Evolutionary conservation across 495 filamentous ascomycete genomes (phyloP), one percentile per base, ranked within the genome.

Genomic region (Hyaloscypha hepaticicola): DNA sequence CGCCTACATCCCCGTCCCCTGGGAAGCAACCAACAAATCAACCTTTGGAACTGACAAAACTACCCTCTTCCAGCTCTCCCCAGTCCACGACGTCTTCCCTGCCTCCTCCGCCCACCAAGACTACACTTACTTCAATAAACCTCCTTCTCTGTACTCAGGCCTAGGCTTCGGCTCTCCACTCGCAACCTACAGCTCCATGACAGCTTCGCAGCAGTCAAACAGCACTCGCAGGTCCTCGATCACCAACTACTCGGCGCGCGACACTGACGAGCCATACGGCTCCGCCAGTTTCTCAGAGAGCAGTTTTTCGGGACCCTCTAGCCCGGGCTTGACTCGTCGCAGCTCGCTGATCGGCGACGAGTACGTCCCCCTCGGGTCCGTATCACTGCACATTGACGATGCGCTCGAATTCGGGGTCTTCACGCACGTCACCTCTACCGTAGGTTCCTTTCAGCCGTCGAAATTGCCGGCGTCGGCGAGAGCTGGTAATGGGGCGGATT

Each of bases 191-290:
- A 58, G 56, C 56, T n/a, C 56, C 29, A 58, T 58, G 56, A 58
- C 56, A 21, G 56, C 56, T 22, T 58, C 56, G 8, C 56, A 58
- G 14, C 56, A 45, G n/a, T 58, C 56, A 2, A 58, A 38, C 56
- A 38, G 56, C 29, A 57, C 55, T 11, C 56, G 56, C 29, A 29
- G 56, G 12, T 58, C 56, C 29, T 58, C 56, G 14, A 16, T 58
- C 21, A 58, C 56, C 56, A 38, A 25, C 29, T 58, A 58, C 56
- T 58, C 56, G 22, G 56, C 56, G 21, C 28, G 56, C 12, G 56
- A 58, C 56, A 58, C 56, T n/a, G 56, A 29, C 29, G n/a, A n/a
- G n/a, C n/a, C n/a, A n/a, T 58, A 58, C 33, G 56, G 56, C 28
- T 45, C 31, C 2, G 56, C 29, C 56, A 58, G 56, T 45, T 58